Evolutionary conservation across 2,329 filamentous ascomycete species (phyloP), one percentile per base, ranked within the genome.

Genomic region (Aureobasidium sp.): DNA sequence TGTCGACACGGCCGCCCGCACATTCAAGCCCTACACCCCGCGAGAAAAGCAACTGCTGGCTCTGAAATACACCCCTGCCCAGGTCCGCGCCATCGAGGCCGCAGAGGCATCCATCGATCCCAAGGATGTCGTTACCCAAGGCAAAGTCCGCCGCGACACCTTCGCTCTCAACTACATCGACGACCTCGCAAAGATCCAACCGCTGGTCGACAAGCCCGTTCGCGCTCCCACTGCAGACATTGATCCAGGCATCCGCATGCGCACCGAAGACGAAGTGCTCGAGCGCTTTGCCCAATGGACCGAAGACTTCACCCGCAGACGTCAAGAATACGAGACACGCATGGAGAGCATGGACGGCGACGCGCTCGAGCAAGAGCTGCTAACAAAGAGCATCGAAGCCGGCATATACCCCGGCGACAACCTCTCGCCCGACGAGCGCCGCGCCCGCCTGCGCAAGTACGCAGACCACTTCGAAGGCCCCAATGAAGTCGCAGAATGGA

Each of bases 41-140:
- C 81, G 85, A 65, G 86, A 94, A 71, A 82, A 84, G 69, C 79
- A 81, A 63, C 69, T 76, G 25, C 80, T 96, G 62, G 75, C 76
- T 62, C 76, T 84, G 70, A 83, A 82, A 68, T 97, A 96, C 79
- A 89, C 90, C 0, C 81, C 86, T 16, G 85, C 88, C 72, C 93
- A 97, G 77, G 80, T 95, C 67, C 85, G 84, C 61, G 90, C 91
- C 62, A 85, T 97, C 71, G 81, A 89, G 75, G 88, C 89, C 51
- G 91, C 88, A 68, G 92, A 97, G 76, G 78, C 82, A 64, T 85
- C 88, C 66, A 86, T 97, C 72, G 82, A 88, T 70, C 78, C 87
- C 10, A 79, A 85, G 66, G 90, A 97, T 74, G 72, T 97, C 71
- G 80, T 87, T 45, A 79, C 84, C 37, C 88, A 94, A 76, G 89